Evolutionary conservation across 768 basidiomycete species (phyloP), one percentile per base, ranked within the genome.

Genomic region (Trametes villosa): DNA sequence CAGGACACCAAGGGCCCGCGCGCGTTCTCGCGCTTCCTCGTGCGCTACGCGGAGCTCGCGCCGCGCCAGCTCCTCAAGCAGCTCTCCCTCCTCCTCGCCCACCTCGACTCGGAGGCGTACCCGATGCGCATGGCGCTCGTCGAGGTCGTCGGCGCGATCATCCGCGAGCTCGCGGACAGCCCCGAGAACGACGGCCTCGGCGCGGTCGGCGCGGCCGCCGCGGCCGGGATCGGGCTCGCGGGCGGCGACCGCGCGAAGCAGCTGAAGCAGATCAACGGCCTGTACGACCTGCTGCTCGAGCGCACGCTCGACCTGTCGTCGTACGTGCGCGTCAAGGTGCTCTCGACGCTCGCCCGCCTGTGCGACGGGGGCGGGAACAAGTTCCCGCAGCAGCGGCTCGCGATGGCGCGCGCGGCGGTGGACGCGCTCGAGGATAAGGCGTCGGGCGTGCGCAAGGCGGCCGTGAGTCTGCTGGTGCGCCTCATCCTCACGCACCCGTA

Each of bases 91-190:
- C 78, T 99, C 15, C 79, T 92, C 22, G 79, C 83, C 18, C 96
- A 98, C 67, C 78, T 98, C 15, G 96, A 99, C 69, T 94, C 92
- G 27, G 97, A 99, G 94, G 88, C 95, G 0, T 97, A 98, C 70
- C 92, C 95, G 0, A 95, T 99, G 87, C 93, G 97, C 41, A 90
- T 94, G 78, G 93, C 94, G 1, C 81, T 99, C 57, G 85, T 99
- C 51, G 96, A 98, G 71, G 83, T 96, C 58, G 85, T 98, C 40
- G 94, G 93, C 6, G 78, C 81, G 59, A 84, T 98, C 62, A 94
- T 98, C 70, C 79, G 81, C 44, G 92, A 98, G 64, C 83, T 98
- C 13, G 86, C 90, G 0, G 70, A 75, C 20, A 81, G 85, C 3
- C 73, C 76, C 20, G 82, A 82, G 31, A 38, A 36, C 33, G 38